Base-by-base conservation (phyloP, 805 yeast species). In the Pichia manshurica region DNA sequence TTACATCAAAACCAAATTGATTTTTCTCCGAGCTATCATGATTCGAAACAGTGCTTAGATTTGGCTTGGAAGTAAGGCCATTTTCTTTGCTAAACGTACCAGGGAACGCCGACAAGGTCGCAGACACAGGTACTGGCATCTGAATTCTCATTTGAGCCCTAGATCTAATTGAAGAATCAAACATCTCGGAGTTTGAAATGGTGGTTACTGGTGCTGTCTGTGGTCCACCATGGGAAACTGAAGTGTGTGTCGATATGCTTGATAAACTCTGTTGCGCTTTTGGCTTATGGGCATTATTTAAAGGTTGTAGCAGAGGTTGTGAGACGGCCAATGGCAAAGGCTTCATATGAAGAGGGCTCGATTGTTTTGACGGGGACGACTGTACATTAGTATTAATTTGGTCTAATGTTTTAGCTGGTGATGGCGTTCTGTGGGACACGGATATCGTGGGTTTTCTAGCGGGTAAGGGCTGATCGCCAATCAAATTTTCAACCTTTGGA, bases 101-200 rank as follows among this genome's bases (percentile, higher is more conserved):
- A 7, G 41, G 9, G 17, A 42, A 42, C 3, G 25, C 19, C 9
- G 38, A 10, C 13, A 34, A 16, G 1, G 44, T 33, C 9, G 53
- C 51, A n/a, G 81, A 36, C 3, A 51, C 73, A 1, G 91, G 90
- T 3, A 79, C 73, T 3, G 90, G 91, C 89, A 84, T 84, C 60
- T 84, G 89, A 19, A 84, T 71, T 50, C 79, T 78, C 39, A 82
- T 64, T 32, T 81, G 74, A 1, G 82, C 80, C 49, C 78, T 73
- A 31, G 74, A 73, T 36, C 75, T 66, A 39, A 31, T 48, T 23
- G 53, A 44, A 7, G 68, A 68, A 40, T 63, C 59, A 31, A 68
- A 15, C 45, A 44, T 35, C 7, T 48, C 51, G 16, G 55, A 34
- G 10, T 55, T 43, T 4, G 61, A 44, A 21, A 25, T 42, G 17